Base-by-base conservation (phyloP, 2,329 filamentous ascomycete species). In the Penicillium digitatum region DNA sequence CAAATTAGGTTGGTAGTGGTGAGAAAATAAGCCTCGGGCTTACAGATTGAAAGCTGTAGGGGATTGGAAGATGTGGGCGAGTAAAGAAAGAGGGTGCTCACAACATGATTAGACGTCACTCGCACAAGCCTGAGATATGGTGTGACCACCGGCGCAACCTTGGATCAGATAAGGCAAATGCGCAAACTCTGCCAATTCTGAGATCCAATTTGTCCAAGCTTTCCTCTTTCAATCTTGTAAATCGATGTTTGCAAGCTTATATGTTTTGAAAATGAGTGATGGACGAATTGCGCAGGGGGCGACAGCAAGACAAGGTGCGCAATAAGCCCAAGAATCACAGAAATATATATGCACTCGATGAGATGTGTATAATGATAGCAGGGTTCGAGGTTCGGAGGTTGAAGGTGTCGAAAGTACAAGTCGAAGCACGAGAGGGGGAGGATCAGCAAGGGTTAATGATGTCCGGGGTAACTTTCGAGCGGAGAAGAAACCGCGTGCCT, bases 81-180 rank as follows among this genome's bases (percentile, higher is more conserved):
- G 16, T 29, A 50, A 31, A 42, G 56, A 49, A 40, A 48, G 22
- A 43, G 16, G 29, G 26, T 48, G 47, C 65, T 65, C 57, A 67
- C 65, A 67, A 67, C 65, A 67, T 67, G 54, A 29, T 55, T 48
- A 35, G 54, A 37, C 37, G 32, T 42, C 39, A 46, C 39, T 57
- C 34, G 54, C 52, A 46, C 51, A 43, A 37, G 58, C 44, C 44
- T 35, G 46, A 48, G 44, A 56, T 40, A 44, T 52, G 45, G 54
- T 49, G 56, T 54, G 32, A 61, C 58, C 49, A 50, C 24, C 29
- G 49, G 31, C n/a, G 39, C 47, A 39, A 51, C 47, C 32, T 45
- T 44, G 47, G 39, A 40, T 10, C 47, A 14, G 34, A 54, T 45
- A 32, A 38, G 38, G 43, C 3, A 48, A 42, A 26, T 29, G 32